Conservation (phyloP, 352 stramenopile genomes). For the Thalassiosira livingstoniorum region DNA sequence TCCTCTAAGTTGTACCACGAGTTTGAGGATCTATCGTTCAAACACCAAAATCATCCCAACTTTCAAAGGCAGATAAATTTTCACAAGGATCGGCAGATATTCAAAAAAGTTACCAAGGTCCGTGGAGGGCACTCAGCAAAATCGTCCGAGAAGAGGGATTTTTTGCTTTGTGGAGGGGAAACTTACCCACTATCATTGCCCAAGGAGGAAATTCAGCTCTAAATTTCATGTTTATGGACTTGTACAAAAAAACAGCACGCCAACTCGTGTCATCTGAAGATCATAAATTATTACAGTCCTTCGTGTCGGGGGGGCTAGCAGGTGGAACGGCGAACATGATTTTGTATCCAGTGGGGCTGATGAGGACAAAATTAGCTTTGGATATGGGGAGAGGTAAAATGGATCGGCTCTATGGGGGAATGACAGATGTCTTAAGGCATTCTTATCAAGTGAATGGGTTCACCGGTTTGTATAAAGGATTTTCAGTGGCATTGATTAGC, state of each 20-base stretch:
- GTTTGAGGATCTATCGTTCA: no score
- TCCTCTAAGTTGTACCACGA: no score
- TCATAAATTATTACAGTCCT: conserved; percentile 98
- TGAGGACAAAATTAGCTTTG: conserved; percentile 97
- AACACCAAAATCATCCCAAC: no score
- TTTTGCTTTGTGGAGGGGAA: conserved; percentile 89
- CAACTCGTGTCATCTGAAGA: conserved; percentile 92
- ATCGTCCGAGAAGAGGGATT: conserved; percentile 92
- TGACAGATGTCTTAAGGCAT: conserved; percentile 97
- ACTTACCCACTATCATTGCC: conserved; percentile 90
- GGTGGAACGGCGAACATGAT: conserved; percentile 95
- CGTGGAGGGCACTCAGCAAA: no score
- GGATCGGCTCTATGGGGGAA: conserved; percentile 97
- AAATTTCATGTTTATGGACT: conserved; percentile 93
- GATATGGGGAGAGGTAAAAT: conserved; percentile 98
- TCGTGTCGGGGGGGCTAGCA: conserved; percentile 95
- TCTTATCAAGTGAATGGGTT: conserved; percentile 89
- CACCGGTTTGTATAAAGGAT: conserved; percentile 97
- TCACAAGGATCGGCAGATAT: no score
- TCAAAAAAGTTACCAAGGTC: no score
- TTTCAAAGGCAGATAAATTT: no score
- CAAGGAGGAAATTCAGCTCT: conserved; percentile 92
- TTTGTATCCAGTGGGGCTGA: conserved; percentile 97
- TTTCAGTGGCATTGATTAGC: conserved; percentile 97
- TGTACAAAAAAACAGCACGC: conserved; percentile 89